A percentile compares a stretch with the other conserved stretches of the same genome.
phyloP scores from a whole-genome alignment of 441 rosid species.

The Rhodomyrtus psidioides region DNA sequence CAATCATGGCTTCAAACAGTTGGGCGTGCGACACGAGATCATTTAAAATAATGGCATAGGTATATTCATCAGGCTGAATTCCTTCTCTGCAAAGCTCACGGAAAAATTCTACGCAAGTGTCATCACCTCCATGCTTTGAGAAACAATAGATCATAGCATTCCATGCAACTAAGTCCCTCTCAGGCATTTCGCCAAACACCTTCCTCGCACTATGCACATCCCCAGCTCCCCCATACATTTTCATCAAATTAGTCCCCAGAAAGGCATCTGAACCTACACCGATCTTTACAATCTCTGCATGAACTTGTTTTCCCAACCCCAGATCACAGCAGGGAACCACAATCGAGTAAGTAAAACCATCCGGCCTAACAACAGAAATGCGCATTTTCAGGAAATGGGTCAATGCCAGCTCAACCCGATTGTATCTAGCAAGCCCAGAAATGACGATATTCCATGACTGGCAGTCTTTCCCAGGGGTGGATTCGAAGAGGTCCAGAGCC shows the following conservation, averaged over 20 bases:
- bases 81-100: background rate
- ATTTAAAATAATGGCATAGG: background rate
- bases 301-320: background rate
- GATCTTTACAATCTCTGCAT: background rate
- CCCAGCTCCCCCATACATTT: background rate
- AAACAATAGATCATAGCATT: background rate
- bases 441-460: background rate
- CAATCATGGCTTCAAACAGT: background rate
- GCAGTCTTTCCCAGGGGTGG: background rate
- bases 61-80: background rate
- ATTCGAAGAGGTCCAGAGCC: background rate
- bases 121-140: background rate
- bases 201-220: background rate
- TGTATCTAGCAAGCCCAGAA: background rate
- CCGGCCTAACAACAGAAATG: background rate
- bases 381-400: background rate
- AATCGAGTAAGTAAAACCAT: background rate
- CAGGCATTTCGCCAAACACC: background rate
- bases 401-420: background rate
- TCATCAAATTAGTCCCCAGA: background rate
- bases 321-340: background rate
- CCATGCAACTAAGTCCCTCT: background rate
- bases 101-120: background rate
- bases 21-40: background rate
- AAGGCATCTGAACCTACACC: background rate